Percentiles rank a stretch among this genome's conserved stretches.
Evolutionary conservation across 208 protist genomes (phyloP).

Genomic region (Leishmania tarentolae): DNA sequence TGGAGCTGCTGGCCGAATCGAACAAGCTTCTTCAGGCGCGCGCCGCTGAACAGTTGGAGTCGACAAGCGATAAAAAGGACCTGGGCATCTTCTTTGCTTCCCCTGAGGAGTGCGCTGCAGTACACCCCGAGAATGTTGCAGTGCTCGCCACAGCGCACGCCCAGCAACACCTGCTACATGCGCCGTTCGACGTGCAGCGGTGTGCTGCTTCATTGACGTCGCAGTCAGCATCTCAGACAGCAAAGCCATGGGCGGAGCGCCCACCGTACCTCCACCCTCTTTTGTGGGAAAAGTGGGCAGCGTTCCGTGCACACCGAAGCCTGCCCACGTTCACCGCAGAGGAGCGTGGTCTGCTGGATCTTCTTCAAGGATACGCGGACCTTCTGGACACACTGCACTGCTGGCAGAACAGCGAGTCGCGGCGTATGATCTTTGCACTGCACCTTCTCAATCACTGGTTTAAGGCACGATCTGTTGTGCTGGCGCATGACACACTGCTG

Average conservation of each 20-base stretch:
- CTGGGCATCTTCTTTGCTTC: slow-evolving; percentile 45
- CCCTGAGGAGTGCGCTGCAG: slow-evolving; percentile 39
- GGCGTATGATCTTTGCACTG: slow-evolving; percentile 69
- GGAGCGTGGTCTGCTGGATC: slow-evolving; percentile 75
- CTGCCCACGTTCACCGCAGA: slow-evolving; percentile 55
- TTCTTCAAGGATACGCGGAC: slow-evolving; percentile 80
- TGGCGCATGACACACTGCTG: slow-evolving; percentile 78
- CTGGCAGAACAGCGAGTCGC: slow-evolving; percentile 74
- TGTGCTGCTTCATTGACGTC: neutral
- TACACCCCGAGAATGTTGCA: slow-evolving; percentile 53
- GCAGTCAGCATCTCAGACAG: neutral
- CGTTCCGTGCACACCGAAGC: slow-evolving; percentile 37
- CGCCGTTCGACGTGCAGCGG: slow-evolving; percentile 45
- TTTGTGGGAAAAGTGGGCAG: slow-evolving; percentile 75
- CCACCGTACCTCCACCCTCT: slow-evolving; percentile 67
- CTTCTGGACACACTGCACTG: slow-evolving; percentile 71
- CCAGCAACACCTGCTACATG: slow-evolving; percentile 49
- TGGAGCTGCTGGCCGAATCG: slow-evolving; percentile 33
- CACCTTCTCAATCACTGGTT: slow-evolving; percentile 90
- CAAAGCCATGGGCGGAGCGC: slow-evolving; percentile 14
- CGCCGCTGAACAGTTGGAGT: slow-evolving; percentile 14
- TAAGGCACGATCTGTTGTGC: slow-evolving; percentile 74
- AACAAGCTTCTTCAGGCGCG: slow-evolving; percentile 32
- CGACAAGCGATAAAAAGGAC: slow-evolving; percentile 29
- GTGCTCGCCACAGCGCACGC: slow-evolving; percentile 57